Base-by-base conservation (phyloP, 257 asterid species). In the Solanum okadae region DNA sequence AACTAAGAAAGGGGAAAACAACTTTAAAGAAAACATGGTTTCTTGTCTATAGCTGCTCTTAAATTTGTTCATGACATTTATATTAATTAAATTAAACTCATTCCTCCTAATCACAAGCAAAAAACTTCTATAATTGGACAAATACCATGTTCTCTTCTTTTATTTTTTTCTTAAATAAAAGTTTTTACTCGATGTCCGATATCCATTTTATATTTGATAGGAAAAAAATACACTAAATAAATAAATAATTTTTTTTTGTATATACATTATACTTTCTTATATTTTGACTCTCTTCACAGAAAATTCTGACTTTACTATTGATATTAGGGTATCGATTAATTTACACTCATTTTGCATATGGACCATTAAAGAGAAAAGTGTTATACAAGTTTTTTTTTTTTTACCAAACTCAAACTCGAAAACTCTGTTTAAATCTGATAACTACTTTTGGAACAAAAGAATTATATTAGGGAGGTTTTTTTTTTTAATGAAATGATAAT, bases 1-100 rank as follows among this genome's bases (percentile, higher is more conserved):
- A 46, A 75, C 65, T 70, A 72, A 85, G 88, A 91, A 91, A 78
- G 87, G 87, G 31, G 88, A 92, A 93, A 92, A 88, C 88, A 88
- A 89, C 92, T 93, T 90, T 93, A 52, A 85, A 61, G 29, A 93
- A 78, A 91, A 91, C 94, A 91, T 93, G 93, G 94, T 46, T 44
- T 93, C 92, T 84, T 92, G 91, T 89, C 68, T 90, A 40, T 40
- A 10, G 52, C 84, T 83, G 37, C 85, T 46, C 27, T 44, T 79
- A 2, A 56, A 56, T 56, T 56, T 79, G 85, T 79, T 44, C 40
- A 27, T 81, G 61, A 44, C 87, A 22, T 85, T 8, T 61, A 8
- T 18, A 46, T 49, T 29, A 65, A 27, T 49, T 42, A 38, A 40
- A 59, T 25, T 37, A 14, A 37, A 42, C 37, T 85, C 40, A 65